A percentile compares a stretch with the other conserved stretches of the same genome.
These are phyloP conservation scores for Aeminium ludgeri DNA, from an alignment of 495 filamentous ascomycete species.

Conservation along the genomic window DNA sequence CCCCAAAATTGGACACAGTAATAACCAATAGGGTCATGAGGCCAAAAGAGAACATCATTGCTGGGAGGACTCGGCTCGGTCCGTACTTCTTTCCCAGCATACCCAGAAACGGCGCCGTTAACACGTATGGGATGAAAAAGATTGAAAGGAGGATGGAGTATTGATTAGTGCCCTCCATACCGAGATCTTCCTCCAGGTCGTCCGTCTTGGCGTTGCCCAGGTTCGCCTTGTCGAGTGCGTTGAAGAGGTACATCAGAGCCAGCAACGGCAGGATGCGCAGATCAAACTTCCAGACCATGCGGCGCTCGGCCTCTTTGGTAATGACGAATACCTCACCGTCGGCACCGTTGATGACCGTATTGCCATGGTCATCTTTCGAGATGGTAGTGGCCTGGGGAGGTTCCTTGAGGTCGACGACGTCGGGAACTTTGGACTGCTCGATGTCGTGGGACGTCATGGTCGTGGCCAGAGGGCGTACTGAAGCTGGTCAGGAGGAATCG, in stretches of 20 bases:
- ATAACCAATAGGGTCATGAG: slow-evolving; percentile 10
- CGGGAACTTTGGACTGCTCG: no score
- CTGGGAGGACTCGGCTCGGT: slow-evolving; percentile 11
- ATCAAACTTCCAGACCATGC: slow-evolving; percentile 25
- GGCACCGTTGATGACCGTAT: slow-evolving; percentile 4
- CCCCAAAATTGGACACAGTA: slow-evolving; percentile 11
- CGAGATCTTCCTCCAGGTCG: slow-evolving; percentile 30
- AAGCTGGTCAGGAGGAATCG: no score
- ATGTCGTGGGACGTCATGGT: no score
- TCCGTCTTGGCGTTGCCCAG: slow-evolving; percentile 47
- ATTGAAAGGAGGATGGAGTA: slow-evolving; percentile 58
- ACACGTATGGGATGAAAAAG: slow-evolving; percentile 65
- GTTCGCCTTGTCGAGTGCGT: slow-evolving; percentile 25
- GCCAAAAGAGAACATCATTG: slow-evolving; percentile 17
- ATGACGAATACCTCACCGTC: slow-evolving; percentile 11
- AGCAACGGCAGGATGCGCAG: slow-evolving; percentile 24
- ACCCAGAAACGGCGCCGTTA: slow-evolving; percentile 47
- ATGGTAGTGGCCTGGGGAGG: background rate
- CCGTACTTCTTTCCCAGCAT: slow-evolving; percentile 32
- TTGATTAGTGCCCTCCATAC: slow-evolving; percentile 37
- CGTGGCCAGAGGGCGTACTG: no score
- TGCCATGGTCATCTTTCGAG: slow-evolving; percentile 1
- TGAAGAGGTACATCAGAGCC: slow-evolving; percentile 29
- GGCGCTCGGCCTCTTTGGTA: slow-evolving; percentile 6
- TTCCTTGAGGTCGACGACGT: no score